Conservation (phyloP, 768 basidiomycete species). For the Lactarius sanguifluus region DNA sequence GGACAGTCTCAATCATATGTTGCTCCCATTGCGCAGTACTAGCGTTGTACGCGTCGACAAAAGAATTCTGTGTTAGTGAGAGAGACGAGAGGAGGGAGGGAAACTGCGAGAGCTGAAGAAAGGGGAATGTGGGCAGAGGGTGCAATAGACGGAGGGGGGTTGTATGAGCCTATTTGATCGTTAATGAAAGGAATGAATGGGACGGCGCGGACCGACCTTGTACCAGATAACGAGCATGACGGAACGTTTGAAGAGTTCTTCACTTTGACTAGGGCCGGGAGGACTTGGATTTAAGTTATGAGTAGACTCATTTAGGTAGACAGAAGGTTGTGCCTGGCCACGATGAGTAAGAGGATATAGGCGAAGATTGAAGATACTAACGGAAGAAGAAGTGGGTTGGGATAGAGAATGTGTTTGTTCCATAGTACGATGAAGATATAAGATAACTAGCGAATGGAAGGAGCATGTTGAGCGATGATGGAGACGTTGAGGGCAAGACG, state of each 20-base stretch:
- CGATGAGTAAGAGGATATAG: background rate
- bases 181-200: background rate
- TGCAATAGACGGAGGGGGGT: conserved; percentile 31
- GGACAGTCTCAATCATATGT: conserved; percentile 57
- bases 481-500: conserved; percentile 17
- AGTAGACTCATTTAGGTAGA: conserved; percentile 24
- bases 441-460: conserved; percentile 5
- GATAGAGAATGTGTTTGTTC: conserved; percentile 19
- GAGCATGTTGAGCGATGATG: conserved; percentile 19
- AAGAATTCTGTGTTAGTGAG: conserved; percentile 50
- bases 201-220: conserved; percentile 44
- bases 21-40: conserved; percentile 64
- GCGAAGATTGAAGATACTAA: conserved; percentile 8
- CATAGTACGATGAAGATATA: conserved; percentile 13
- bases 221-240: conserved; percentile 72
- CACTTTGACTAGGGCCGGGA: conserved; percentile 25
- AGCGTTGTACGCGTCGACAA: conserved; percentile 60
- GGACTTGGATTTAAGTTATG: conserved; percentile 15
- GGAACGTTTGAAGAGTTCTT: conserved; percentile 48
- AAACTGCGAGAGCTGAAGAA: conserved; percentile 58
- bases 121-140: conserved; percentile 57
- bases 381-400: conserved; percentile 21
- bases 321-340: conserved; percentile 14
- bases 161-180: conserved; percentile 28
- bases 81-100: conserved; percentile 54